These are phyloP conservation scores for Xerocomus spinulosus DNA, from an alignment of 768 basidiomycete genomes.

Conservation along the genomic window DNA sequence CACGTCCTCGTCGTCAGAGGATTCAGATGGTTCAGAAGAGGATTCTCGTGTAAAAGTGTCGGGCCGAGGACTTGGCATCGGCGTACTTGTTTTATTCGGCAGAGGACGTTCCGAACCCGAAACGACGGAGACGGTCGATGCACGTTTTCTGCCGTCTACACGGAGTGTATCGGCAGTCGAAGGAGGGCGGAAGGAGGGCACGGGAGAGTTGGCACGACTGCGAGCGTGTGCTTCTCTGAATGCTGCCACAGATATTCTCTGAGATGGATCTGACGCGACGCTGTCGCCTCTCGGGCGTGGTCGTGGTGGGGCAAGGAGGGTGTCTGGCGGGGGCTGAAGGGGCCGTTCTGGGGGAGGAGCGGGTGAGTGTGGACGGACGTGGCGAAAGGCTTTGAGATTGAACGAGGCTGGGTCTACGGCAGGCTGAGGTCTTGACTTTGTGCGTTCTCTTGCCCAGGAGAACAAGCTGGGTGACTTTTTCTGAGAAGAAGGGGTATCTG, in stretches of 20 bases:
- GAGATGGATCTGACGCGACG: slow-evolving; percentile 58
- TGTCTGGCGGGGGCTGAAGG: slow-evolving; percentile 23
- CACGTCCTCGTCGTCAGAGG: slow-evolving; percentile 33
- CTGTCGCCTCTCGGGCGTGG: slow-evolving; percentile 56
- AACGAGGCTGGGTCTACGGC: slow-evolving; percentile 42
- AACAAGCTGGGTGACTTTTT: slow-evolving; percentile 36
- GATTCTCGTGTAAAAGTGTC: too few species aligned
- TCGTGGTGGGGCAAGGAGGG: slow-evolving; percentile 34
- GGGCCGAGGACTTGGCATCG: slow-evolving; percentile 8
- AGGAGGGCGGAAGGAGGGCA: slow-evolving; percentile 44
- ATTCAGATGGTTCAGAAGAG: too few species aligned
- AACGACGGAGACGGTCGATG: slow-evolving; percentile 28
- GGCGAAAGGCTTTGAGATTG: slow-evolving; percentile 72
- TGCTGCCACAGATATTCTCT: slow-evolving; percentile 76
- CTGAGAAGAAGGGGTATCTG: too few species aligned
- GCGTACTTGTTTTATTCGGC: slow-evolving; percentile 11
- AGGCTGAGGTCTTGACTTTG: slow-evolving; percentile 29
- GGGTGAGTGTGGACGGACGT: slow-evolving; percentile 48
- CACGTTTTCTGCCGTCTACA: slow-evolving; percentile 26
- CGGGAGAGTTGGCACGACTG: slow-evolving; percentile 56
- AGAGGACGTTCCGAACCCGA: slow-evolving; percentile 14
- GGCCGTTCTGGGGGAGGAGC: slow-evolving; percentile 20
- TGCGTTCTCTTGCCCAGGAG: slow-evolving; percentile 34
- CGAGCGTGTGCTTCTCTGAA: slow-evolving; percentile 76
- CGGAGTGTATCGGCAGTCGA: slow-evolving; percentile 31